Conservation (phyloP, 73 alveolate genomes). For the Paramecium biaurelia region DNA sequence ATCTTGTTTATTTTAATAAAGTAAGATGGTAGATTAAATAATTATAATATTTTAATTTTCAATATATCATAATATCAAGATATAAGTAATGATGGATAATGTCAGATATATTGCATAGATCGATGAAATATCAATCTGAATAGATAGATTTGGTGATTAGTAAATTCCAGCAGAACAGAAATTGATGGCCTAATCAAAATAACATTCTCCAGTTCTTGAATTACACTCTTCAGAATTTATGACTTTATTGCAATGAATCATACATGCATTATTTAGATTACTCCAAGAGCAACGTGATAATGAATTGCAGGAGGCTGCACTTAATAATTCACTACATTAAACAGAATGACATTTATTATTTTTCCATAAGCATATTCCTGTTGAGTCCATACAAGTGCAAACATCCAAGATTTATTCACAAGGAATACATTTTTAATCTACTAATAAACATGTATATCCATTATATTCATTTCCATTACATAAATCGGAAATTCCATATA, state of each 20-base stretch:
- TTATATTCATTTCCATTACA: background rate
- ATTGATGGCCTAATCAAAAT: background rate
- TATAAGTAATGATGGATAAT: background rate
- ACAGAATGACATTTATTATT: background rate
- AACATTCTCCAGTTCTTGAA: background rate
- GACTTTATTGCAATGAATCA: background rate
- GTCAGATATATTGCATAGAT: background rate
- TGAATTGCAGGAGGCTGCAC: background rate
- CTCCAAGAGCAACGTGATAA: background rate
- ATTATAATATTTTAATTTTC: background rate
- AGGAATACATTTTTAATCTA: background rate
- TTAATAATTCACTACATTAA: background rate
- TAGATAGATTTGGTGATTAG: background rate
- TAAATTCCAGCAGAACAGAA: background rate
- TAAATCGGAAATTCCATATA: background rate
- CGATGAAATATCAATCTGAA: background rate
- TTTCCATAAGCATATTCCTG: slow-evolving; percentile 13
- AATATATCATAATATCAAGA: background rate
- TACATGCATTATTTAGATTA: background rate
- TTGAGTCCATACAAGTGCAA: background rate
- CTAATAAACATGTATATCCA: background rate
- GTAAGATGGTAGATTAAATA: too few species aligned
- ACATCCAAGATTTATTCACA: background rate
- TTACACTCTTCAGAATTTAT: background rate
- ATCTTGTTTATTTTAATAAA: background rate